Base-by-base conservation (phyloP, 148 eudicot genomes). In the Amaranthus cruentus region DNA sequence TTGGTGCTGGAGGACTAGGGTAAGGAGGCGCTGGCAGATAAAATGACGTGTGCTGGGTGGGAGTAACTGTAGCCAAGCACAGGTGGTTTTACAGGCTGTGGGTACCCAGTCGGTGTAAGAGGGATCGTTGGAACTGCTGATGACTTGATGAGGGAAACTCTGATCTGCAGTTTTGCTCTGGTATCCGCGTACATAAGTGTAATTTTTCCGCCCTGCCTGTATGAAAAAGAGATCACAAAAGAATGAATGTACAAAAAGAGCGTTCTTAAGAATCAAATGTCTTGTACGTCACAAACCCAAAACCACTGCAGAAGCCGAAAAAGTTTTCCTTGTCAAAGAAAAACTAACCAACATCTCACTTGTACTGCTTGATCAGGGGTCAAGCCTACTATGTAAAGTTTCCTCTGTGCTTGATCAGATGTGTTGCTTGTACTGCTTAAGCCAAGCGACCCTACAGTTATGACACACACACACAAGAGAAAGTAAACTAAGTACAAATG, bases 111-210 rank as follows among this genome's bases (percentile, higher is more conserved):
- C 11, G 73, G 72, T 73, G 76, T 51, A 47, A 82, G 83, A 14
- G 80, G 51, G 11, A 53, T 84, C 61, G 80, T 73, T 7, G 85
- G 90, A 83, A 60, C 83, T 59, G 68, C 76, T n/a, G 88, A 48
- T 60, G 78, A 64, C 18, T 18, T 18, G 18, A 18, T 18, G 18
- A 18, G 11, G 82, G 76, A 65, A 69, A 12, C 73, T 84, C 18
- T 18, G 91, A 6, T 70, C 63, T 47, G 78, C 77, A 14, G 64
- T 53, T 38, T 70, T 85, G 71, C 68, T 76, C 77, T 78, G 48
- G 77, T 87, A 76, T 89, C 93, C 11, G 93, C 93, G 75, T 76
- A 83, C 76, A 85, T 89, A 58, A 87, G 88, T 52, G 86, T 82
- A 64, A 89, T 79, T 60, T 77, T 87, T 47, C 87, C 73, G 44